Base-by-base conservation (phyloP, 2,329 filamentous ascomycete genomes). In the Aspergillus persii region DNA sequence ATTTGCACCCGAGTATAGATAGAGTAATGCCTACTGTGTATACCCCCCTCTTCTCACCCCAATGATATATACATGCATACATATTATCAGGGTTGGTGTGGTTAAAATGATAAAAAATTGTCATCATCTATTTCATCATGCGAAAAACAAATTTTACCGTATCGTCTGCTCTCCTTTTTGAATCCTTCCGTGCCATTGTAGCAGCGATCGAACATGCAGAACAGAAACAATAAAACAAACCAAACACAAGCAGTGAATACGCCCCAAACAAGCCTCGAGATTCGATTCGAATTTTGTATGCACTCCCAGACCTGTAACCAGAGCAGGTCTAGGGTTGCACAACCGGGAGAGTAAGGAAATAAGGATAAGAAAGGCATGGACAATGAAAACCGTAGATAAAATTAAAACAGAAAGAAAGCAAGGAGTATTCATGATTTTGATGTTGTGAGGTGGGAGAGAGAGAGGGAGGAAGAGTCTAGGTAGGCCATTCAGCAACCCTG, bases 51-150 rank as follows among this genome's bases (percentile, higher is more conserved):
- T 56, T 49, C 51, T n/a, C 15, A 56, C 8, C 8, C 8, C 7
- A 41, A 46, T 18, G 27, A n/a, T 46, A 23, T 7, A 1, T 11
- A 18, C n/a, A n/a, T 15, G 8, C 31, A 11, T 36, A 36, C 31
- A 36, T 4, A 39, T 15, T 41, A 6, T 15, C 15, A 4, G 36
- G 12, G 7, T 41, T 12, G 36, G 36, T 41, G 15, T n/a, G n/a
- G 15, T 29, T 41, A 41, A 49, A 30, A 15, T 27, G n/a, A 29
- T 8, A 47, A 23, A 44, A 51, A 61, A 59, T 23, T 56, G 61
- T 63, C 61, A 61, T 64, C 63, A 63, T 64, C 62, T 64, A 63
- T 60, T 61, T 64, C 61, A 60, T 64, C 63, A 64, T 58, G 56
- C 51, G 31, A 59, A 61, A 12, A 41, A 41, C 36, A 41, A 41